Percentiles rank a stretch among this genome's conserved stretches.
Evolutionary conservation across 345 rosid genomes (phyloP).

Genomic region (Punica granatum): DNA sequence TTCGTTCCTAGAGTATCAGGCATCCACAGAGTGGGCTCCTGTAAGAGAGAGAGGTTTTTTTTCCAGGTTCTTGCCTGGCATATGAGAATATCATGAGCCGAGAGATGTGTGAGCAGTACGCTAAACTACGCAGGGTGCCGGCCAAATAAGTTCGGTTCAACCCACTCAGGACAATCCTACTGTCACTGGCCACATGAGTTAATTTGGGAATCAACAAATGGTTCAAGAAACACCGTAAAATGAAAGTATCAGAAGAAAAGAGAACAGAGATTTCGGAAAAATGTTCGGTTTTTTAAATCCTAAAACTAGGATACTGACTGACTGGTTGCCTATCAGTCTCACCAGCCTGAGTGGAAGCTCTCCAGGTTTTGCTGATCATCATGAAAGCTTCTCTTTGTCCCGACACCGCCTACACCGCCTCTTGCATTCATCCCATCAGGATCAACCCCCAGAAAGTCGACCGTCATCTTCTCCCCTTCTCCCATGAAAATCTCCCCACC

Average conservation of each 20-base stretch:
- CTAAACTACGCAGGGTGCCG: background rate
- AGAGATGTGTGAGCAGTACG: background rate
- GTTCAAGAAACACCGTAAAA: background rate
- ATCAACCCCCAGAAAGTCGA: constrained; percentile 49
- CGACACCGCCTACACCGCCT: constrained; percentile 15
- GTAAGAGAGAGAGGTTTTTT: too few relatives aligned
- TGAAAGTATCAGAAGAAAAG: background rate
- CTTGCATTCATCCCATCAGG: constrained; percentile 19
- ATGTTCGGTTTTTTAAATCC: background rate
- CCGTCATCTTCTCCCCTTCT: constrained; percentile 28
- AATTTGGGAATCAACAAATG: background rate
- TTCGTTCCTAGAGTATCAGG: too few relatives aligned
- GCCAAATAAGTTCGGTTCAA: background rate
- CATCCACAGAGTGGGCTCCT: too few relatives aligned
- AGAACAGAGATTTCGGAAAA: background rate
- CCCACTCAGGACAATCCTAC: background rate
- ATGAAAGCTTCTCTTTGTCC: constrained; percentile 17
- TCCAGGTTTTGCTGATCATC: constrained; percentile 17
- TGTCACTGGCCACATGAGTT: background rate
- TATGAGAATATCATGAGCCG: too few relatives aligned
- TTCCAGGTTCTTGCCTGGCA: too few relatives aligned
- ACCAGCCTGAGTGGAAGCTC: constrained; percentile 33
- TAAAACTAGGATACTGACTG: background rate
- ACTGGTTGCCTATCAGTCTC: background rate
- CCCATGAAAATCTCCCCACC: constrained; percentile 16